A percentile compares a stretch with the other conserved stretches of the same genome.
These are phyloP conservation scores for Leishmania gerbilli DNA, from an alignment of 208 protist genomes.

Conservation along the genomic window DNA sequence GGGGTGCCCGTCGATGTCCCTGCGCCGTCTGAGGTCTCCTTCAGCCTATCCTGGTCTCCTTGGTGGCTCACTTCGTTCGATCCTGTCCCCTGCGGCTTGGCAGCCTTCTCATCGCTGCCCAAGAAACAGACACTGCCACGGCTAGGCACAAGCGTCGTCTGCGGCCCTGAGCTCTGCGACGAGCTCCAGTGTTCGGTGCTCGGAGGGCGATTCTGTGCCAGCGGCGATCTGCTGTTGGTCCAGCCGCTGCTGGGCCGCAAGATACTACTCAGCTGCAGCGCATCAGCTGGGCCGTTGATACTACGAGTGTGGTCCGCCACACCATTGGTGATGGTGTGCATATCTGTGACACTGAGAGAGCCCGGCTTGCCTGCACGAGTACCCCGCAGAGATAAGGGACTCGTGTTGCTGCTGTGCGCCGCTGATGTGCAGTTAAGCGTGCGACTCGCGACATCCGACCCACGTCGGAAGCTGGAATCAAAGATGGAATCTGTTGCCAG, in stretches of 20 bases:
- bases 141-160: not conserved
- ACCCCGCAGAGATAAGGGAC: not conserved
- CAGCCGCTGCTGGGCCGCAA: not conserved
- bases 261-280: not conserved
- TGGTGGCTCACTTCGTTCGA: not conserved
- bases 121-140: constrained; percentile 19
- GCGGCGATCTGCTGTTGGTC: not conserved
- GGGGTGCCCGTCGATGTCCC: not conserved
- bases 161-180: not conserved
- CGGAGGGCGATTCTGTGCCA: not conserved
- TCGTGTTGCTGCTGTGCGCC: not conserved
- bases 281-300: not conserved
- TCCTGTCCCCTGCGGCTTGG: not conserved
- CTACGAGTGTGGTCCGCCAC: not conserved
- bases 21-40: not conserved
- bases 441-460: not conserved
- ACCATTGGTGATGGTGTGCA: not conserved
- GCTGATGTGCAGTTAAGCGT: too few relatives aligned
- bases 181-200: not conserved
- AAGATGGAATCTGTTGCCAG: not conserved
- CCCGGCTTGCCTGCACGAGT: not conserved
- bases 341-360: not conserved
- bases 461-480: not conserved
- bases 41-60: not conserved
- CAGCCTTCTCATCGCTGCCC: not conserved